Evolutionary conservation across 192 early-diverging fungal species (phyloP).

Genomic region (Funneliformis mosseae): DNA sequence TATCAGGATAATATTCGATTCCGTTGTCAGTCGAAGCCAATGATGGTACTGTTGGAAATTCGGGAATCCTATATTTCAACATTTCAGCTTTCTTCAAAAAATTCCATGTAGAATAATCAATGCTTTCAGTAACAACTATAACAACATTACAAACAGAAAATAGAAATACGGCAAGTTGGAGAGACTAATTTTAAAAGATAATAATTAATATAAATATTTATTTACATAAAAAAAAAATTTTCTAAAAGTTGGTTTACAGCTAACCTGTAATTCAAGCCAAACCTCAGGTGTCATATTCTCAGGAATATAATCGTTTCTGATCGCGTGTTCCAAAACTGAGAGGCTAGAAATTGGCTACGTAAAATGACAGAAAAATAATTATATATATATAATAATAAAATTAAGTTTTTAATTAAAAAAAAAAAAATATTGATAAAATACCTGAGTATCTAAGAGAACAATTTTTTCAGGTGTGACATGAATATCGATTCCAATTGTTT

Average conservation of each 20-base stretch:
- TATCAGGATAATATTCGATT: conserved; percentile 42
- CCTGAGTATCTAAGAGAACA: conserved; percentile 56
- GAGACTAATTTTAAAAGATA: conserved; percentile 32
- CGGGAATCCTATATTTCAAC: conserved; percentile 42
- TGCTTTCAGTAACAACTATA: conserved; percentile 53
- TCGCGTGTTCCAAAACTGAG: conserved; percentile 44
- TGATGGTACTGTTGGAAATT: conserved; percentile 40
- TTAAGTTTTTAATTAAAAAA: not conserved
- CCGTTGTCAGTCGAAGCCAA: conserved; percentile 23
- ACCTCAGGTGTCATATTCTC: conserved; percentile 39
- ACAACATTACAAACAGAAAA: conserved; percentile 65
- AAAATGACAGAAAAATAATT: not conserved
- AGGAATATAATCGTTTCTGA: conserved; percentile 33
- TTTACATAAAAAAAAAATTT: not conserved
- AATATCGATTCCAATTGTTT: conserved; percentile 60
- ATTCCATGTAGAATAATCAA: conserved; percentile 37
- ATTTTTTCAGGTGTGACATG: conserved; percentile 61
- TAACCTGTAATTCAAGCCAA: conserved; percentile 41
- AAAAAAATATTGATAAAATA: not conserved
- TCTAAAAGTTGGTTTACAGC: not conserved
- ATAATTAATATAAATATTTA: not conserved
- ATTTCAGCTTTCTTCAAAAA: conserved; percentile 45
- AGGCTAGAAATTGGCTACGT: conserved; percentile 45
- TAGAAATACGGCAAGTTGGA: conserved; percentile 59
- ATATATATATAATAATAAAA: not conserved